Base-by-base conservation (phyloP, 805 yeast species). In the Lipomyces yamanashiensis region DNA sequence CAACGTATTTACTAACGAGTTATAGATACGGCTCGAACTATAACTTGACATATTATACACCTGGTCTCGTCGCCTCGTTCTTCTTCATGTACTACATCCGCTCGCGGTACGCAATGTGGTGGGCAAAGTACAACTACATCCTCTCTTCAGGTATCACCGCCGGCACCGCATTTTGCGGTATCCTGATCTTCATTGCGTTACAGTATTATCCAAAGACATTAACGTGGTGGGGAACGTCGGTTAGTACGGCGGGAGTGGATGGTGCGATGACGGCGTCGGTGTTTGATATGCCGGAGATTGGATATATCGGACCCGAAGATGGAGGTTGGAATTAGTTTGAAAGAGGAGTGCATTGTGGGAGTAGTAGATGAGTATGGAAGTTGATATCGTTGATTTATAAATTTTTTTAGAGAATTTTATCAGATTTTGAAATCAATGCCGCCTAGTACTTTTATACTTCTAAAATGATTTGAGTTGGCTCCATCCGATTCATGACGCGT, bases 51-150 rank as follows among this genome's bases (percentile, higher is more conserved):
- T 92, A 93, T 47, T 87, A 89, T 41, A 86, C 91, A 2, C 85
- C 89, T 33, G 87, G 86, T 74, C 87, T 85, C 73, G 86, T 85
- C 74, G 78, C 83, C 41, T 87, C 89, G 2, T 80, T 80, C 66
- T 56, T 79, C 6, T 87, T 87, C 77, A 85, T 85, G 77, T 85
- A 80, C 74, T 79, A 79, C 69, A 75, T 87, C 60, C 85, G 84
- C 65, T 78, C 82, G 53, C 78, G 79, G 65, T 85, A 83, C 76
- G 77, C 82, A 54, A 75, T 80, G 55, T 87, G 92, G 92, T 87
- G 92, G 91, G 85, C 87, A 45, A 87, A 87, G 74, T 87, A 87
- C 73, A 87, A 87, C 73, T 87, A 85, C 71, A 81, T 86, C 5
- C 75, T 87, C 54, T 82, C 88, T 21, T 85, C 88, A 28, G 91